These are phyloP conservation scores for Colletotrichum tanaceti DNA, from an alignment of 2,329 filamentous ascomycete genomes.

Conservation along the genomic window DNA sequence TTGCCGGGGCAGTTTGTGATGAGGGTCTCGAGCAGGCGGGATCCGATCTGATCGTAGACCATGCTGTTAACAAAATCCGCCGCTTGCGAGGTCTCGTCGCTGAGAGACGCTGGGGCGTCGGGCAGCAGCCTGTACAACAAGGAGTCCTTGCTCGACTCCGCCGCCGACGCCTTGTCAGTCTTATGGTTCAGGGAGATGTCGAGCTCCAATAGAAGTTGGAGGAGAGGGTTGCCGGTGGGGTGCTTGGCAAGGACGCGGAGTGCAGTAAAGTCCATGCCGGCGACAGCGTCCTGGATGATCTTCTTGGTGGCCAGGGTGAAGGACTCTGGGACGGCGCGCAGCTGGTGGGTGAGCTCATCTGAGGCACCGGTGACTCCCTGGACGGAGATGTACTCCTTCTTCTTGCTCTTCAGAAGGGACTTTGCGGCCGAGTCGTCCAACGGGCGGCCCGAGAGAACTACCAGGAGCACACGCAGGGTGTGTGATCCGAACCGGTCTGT, in stretches of 20 bases:
- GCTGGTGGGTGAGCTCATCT: constrained; percentile 49
- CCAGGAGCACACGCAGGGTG: constrained; percentile 83
- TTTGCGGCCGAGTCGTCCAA: constrained; percentile 76
- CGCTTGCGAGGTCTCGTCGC: constrained; percentile 78
- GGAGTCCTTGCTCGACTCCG: constrained; percentile 54
- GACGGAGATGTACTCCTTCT: constrained; percentile 84
- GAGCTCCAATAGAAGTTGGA: constrained; percentile 90
- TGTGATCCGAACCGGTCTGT: constrained; percentile 93
- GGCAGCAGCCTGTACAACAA: constrained; percentile 84
- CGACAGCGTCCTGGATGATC: constrained; percentile 81
- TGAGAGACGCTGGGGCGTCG: constrained; percentile 76
- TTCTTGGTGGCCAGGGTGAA: constrained; percentile 84
- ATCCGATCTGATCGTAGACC: constrained; percentile 91
- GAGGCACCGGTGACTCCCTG: constrained; percentile 62
- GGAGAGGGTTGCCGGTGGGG: constrained; percentile 88
- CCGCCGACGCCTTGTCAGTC: constrained; percentile 68
- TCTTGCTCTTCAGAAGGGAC: constrained; percentile 88
- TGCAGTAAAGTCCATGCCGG: constrained; percentile 80
- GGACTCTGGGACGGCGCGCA: constrained; percentile 77
- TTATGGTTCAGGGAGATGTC: constrained; percentile 81
- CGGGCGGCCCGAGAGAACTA: constrained; percentile 86
- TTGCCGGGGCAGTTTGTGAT: constrained; percentile 85
- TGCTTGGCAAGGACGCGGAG: constrained; percentile 88
- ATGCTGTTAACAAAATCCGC: constrained; percentile 84
- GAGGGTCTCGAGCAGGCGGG: constrained; percentile 88